These are phyloP conservation scores for Phytophthora multivora DNA, from an alignment of 352 stramenopile species.

Conservation along the genomic window DNA sequence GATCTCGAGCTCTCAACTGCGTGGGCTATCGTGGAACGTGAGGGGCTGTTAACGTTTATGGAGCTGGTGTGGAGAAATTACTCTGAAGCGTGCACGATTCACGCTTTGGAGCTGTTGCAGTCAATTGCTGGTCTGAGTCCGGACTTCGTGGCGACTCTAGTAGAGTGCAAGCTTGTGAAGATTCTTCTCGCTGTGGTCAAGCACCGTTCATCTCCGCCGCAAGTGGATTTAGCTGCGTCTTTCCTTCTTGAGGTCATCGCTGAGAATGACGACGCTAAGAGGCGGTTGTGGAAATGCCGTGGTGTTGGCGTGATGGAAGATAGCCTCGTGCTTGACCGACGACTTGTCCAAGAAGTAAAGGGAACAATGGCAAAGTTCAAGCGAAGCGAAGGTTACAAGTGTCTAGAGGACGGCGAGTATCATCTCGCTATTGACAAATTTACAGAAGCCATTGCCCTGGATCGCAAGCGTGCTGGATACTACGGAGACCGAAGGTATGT, in stretches of 20 bases:
- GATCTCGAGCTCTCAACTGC: conserved; percentile 35
- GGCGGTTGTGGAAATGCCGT: conserved; percentile 42
- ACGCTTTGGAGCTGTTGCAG: conserved; percentile 47
- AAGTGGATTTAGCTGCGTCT: conserved; percentile 54
- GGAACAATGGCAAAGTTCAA: conserved; percentile 68
- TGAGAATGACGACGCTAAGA: conserved; percentile 47
- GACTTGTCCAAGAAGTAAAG: conserved; percentile 66
- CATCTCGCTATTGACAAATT: conserved; percentile 92
- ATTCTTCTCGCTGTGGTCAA: conserved; percentile 53
- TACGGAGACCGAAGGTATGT: conserved; percentile 90
- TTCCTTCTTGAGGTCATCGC: conserved; percentile 57
- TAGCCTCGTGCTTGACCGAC: conserved; percentile 46
- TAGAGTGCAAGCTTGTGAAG: conserved; percentile 52
- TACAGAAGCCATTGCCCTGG: conserved; percentile 90
- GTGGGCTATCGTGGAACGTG: conserved; percentile 40
- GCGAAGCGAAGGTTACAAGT: conserved; percentile 89
- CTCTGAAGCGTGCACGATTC: conserved; percentile 39
- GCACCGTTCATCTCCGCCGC: conserved; percentile 41
- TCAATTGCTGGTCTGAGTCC: conserved; percentile 39
- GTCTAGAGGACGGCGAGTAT: conserved; percentile 91
- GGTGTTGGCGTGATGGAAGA: conserved; percentile 49
- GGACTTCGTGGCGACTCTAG: conserved; percentile 45
- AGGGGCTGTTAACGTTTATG: conserved; percentile 48
- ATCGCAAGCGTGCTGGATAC: conserved; percentile 90
- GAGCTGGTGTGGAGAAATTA: conserved; percentile 48